Evolutionary conservation across 192 early-diverging fungal species (phyloP).

Genomic region (Allomyces arbusculus): DNA sequence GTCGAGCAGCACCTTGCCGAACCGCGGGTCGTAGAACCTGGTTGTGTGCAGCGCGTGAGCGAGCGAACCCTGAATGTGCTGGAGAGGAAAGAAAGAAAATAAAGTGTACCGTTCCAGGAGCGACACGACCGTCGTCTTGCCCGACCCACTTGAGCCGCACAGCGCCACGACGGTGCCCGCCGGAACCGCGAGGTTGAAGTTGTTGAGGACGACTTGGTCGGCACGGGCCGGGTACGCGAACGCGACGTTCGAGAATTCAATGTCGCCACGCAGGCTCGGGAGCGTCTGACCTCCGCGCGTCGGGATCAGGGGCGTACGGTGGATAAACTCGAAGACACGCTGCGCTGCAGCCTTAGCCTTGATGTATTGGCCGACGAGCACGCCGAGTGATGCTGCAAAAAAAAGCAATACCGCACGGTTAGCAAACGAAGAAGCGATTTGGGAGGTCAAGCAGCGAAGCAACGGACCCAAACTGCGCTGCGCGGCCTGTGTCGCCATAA

Average conservation of each 20-base stretch:
- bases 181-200: constrained; percentile 26
- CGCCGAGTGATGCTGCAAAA: constrained; percentile 4
- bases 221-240: constrained; percentile 50
- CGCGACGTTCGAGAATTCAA: constrained; percentile 31
- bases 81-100: not conserved
- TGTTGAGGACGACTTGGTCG: constrained; percentile 25
- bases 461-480: constrained; percentile 29
- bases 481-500: constrained; percentile 43
- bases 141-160: constrained; percentile 36
- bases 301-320: constrained; percentile 23
- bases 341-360: constrained; percentile 41
- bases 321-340: constrained; percentile 36
- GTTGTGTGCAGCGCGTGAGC: no score
- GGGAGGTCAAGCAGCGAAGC: not conserved
- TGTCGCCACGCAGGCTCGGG: constrained; percentile 17
- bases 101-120: constrained; percentile 30
- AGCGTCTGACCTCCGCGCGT: constrained; percentile 16
- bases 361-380: constrained; percentile 49
- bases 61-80: no score
- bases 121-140: constrained; percentile 42
- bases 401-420: constrained; percentile 11
- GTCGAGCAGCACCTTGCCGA: constrained; percentile 34
- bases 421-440: no score
- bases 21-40: constrained; percentile 41
- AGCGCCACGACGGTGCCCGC: constrained; percentile 30